Base-by-base conservation (phyloP, 2,329 filamentous ascomycete species). In the Diaporthe vexans region DNA sequence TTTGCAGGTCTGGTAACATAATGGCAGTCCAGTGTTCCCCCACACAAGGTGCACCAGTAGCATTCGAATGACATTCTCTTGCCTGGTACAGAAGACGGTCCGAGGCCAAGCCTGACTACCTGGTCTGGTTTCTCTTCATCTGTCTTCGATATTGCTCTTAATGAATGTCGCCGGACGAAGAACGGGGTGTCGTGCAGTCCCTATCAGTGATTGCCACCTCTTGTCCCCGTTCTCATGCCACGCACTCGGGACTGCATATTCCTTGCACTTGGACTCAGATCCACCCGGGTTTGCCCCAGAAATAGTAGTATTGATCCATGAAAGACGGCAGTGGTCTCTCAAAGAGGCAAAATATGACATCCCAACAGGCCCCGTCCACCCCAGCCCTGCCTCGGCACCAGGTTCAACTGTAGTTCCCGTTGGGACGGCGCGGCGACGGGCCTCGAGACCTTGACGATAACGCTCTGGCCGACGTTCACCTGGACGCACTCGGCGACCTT, bases 401-500 rank as follows among this genome's bases (percentile, higher is more conserved):
- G 85, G 76, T 89, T 91, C 79, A 97, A 84, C 74, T 91, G 88
- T 74, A 95, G 81, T 77, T 94, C 88, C 79, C 86, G 85, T 74
- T 81, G 84, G 77, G 79, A 81, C 59, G 79, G 84, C 76, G 81
- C 82, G 69, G 81, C 83, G 68, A 81, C 80, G 75, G 85, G 83
- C 72, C 89, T 88, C 73, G 85, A 88, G 68, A 91, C 86, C 80
- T 91, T 93, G 73, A 97, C 93, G 21, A 91, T 83, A 43, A 97
- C 88, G 56, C 89, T 86, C 77, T 88, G 89, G 77, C 93, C 94
- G 88, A 98, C 94, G 79, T 95, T 98, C 77, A 93, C 93, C 81
- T 95, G 93, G 0, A 99, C 96, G 74, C 93, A 93, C 81, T 98
- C 94, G n/a, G 92, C 94, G 26, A 99, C 94, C 84, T 93, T 97